phyloP scores from a whole-genome alignment of 176 grass and related monocot genomes.

The maize (Zea mays) region DNA sequence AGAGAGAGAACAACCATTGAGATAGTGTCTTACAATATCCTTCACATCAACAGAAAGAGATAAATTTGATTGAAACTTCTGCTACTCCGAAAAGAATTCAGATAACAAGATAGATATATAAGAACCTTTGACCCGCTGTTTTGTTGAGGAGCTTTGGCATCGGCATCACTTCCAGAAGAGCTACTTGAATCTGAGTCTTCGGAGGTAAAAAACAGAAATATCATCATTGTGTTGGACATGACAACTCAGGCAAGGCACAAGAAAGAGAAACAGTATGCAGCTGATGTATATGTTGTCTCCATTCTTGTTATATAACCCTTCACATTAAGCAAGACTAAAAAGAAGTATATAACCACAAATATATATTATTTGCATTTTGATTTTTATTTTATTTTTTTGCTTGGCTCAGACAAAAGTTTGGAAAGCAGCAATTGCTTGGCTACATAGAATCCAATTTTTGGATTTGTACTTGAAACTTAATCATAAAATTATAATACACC shows the following conservation, averaged over 20 bases:
- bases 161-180: slow-evolving; percentile 76
- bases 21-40: slow-evolving; percentile 30
- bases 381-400: not conserved
- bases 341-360: not conserved
- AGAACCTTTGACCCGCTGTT: slow-evolving; percentile 59
- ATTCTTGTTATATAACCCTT: slow-evolving; percentile 19
- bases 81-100: slow-evolving; percentile 29
- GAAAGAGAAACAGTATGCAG: slow-evolving; percentile 23
- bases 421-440: not conserved
- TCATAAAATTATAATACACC: not conserved
- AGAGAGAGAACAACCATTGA: slow-evolving; percentile 31
- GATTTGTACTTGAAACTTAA: not conserved
- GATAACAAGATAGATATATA: slow-evolving; percentile 22
- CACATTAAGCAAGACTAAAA: not conserved
- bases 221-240: slow-evolving; percentile 9
- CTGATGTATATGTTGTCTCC: not conserved
- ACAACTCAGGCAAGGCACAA: slow-evolving; percentile 16
- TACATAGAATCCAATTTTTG: not conserved
- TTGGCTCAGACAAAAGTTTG: not conserved
- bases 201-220: slow-evolving; percentile 31
- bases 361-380: not conserved
- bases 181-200: slow-evolving; percentile 89
- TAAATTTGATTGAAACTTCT: slow-evolving; percentile 7
- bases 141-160: slow-evolving; percentile 57
- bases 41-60: slow-evolving; percentile 14